Percentiles rank a stretch among this genome's conserved stretches.
phyloP scores from a whole-genome alignment of 345 rosid genomes.

The Hypericum perforatum region DNA sequence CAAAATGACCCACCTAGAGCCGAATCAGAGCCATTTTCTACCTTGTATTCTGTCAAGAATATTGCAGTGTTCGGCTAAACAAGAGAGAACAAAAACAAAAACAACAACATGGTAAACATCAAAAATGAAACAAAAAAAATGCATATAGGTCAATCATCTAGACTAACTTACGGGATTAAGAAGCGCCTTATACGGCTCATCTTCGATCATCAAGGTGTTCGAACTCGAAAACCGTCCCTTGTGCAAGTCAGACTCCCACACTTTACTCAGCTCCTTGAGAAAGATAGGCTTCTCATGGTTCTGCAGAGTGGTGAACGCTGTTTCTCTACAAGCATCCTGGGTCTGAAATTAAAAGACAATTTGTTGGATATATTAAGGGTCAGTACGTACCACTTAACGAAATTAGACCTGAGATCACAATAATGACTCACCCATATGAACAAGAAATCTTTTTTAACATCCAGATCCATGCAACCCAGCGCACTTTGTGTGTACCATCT shows the following conservation, averaged over 20 bases:
- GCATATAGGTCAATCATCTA: neutral
- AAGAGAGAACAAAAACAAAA: no score
- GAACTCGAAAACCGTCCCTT: slow-evolving; percentile 11
- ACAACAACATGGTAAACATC: neutral
- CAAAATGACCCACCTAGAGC: slow-evolving; percentile 3
- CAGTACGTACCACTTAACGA: no score
- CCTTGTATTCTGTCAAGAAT: slow-evolving; percentile 18
- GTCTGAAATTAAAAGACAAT: no score
- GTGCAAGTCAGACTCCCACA: slow-evolving; percentile 9
- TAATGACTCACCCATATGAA: slow-evolving; percentile 33
- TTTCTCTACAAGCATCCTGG: slow-evolving; percentile 23
- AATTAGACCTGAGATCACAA: no score
- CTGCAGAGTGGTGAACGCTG: slow-evolving; percentile 20
- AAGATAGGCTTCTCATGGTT: slow-evolving; percentile 25
- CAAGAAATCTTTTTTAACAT: slow-evolving; percentile 17
- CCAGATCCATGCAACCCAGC: slow-evolving; percentile 15
- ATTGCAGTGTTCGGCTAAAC: slow-evolving; percentile 32
- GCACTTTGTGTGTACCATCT: slow-evolving; percentile 15
- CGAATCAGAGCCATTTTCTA: neutral
- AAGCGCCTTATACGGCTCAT: slow-evolving; percentile 38
- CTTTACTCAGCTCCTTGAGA: slow-evolving; percentile 27
- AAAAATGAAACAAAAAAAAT: no score
- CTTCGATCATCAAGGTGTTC: slow-evolving; percentile 31
- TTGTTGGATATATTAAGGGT: no score
- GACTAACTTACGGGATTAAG: slow-evolving; percentile 49